phyloP scores from a whole-genome alignment of 2,329 filamentous ascomycete species.

The Passalora sequoiae region DNA sequence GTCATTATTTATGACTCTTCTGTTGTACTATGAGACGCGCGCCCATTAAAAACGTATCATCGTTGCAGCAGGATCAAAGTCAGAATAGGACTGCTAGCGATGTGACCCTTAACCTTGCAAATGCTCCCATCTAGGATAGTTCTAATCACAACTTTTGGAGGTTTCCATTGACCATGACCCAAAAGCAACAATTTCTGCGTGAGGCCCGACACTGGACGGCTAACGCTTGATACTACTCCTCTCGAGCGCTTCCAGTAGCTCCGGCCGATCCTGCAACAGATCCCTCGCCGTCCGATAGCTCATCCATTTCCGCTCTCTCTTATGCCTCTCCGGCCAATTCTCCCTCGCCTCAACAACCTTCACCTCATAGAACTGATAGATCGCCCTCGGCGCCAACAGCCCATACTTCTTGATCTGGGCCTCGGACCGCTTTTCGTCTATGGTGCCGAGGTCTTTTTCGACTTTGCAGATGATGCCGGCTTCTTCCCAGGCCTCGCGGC shows the following conservation, averaged over 20 bases:
- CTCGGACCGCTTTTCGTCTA: constrained; percentile 67
- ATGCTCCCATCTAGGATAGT: too few relatives aligned
- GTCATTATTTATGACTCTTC: too few relatives aligned
- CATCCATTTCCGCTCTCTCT: constrained; percentile 87
- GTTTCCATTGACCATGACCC: too few relatives aligned
- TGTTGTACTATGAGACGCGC: too few relatives aligned
- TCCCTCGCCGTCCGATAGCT: constrained; percentile 75
- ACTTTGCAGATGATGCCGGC: constrained; percentile 84
- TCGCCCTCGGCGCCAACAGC: constrained; percentile 61
- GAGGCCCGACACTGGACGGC: too few relatives aligned
- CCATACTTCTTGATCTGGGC: constrained; percentile 32
- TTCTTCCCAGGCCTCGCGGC: constrained; percentile 95
- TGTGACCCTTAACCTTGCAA: too few relatives aligned
- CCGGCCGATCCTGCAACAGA: constrained; percentile 70
- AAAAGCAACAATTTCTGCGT: too few relatives aligned
- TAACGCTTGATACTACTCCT: constrained; percentile 51
- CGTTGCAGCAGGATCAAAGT: too few relatives aligned
- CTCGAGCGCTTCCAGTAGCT: constrained; percentile 81
- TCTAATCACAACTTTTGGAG: too few relatives aligned
- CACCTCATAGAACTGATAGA: constrained; percentile 80
- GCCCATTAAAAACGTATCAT: too few relatives aligned
- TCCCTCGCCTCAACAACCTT: constrained; percentile 79
- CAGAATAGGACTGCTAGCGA: too few relatives aligned
- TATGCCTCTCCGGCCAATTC: constrained; percentile 91
- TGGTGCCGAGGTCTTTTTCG: constrained; percentile 78